These are phyloP conservation scores for Rhododendron henanense DNA, from an alignment of 148 eudicot species.

Conservation along the genomic window DNA sequence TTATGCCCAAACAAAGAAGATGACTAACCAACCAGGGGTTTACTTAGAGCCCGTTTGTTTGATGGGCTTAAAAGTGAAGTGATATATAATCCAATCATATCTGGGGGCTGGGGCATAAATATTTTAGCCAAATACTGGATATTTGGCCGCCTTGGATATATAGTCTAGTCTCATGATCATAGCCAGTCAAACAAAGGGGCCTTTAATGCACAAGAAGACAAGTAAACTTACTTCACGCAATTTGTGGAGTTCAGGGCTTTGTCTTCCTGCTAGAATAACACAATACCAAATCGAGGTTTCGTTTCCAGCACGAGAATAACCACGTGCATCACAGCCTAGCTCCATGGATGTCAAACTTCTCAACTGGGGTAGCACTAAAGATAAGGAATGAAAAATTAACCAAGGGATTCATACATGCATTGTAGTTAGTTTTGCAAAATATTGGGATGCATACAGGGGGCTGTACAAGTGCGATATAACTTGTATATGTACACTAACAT, in stretches of 20 bases:
- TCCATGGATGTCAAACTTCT: conserved; percentile 85
- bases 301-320: conserved; percentile 80
- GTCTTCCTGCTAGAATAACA: conserved; percentile 76
- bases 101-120: not conserved
- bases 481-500: not conserved
- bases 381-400: conserved; percentile 10
- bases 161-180: not conserved
- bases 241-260: conserved; percentile 66
- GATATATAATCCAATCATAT: not conserved
- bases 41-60: not conserved
- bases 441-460: not conserved
- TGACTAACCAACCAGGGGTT: not conserved
- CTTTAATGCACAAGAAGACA: conserved; percentile 3
- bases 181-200: not conserved
- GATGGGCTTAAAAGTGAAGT: not conserved
- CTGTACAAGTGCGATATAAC: not conserved
- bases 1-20: not conserved
- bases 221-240: conserved; percentile 82
- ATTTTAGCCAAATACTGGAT: not conserved
- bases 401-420: not conserved
- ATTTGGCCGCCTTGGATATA: no score
- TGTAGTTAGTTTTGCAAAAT: not conserved
- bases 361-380: conserved; percentile 79
- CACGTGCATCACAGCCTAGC: conserved; percentile 83
- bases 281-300: conserved; percentile 76